Conservation (phyloP, 1,139 yeast genomes). For the Candida buenavistaensis region DNA sequence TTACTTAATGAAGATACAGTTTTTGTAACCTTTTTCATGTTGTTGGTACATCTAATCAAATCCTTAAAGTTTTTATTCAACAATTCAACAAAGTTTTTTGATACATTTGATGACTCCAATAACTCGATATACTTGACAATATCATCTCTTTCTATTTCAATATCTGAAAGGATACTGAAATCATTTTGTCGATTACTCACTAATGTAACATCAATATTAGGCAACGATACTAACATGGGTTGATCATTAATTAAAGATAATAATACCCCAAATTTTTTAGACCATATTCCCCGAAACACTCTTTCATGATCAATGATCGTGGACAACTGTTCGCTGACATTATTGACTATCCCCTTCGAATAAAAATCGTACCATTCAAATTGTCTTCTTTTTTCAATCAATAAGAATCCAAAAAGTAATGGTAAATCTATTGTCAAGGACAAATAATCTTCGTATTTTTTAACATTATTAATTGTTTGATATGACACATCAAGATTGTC, state of each 20-base stretch:
- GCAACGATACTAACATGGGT: constrained; percentile 25
- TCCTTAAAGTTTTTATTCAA: constrained; percentile 51
- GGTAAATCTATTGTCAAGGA: constrained; percentile 74
- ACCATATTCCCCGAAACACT: constrained; percentile 61
- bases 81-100: constrained; percentile 35
- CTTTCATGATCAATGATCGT: constrained; percentile 59
- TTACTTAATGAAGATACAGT: constrained; percentile 35
- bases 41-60: constrained; percentile 37
- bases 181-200: constrained; percentile 23
- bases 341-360: constrained; percentile 48
- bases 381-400: constrained; percentile 71
- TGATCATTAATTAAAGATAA: constrained; percentile 26
- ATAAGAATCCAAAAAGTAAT: constrained; percentile 70
- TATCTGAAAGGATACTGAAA: constrained; percentile 23
- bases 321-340: constrained; percentile 61
- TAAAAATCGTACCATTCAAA: constrained; percentile 63
- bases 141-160: constrained; percentile 41
- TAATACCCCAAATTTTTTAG: constrained; percentile 54
- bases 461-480: constrained; percentile 30
- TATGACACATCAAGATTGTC: constrained; percentile 19
- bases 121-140: constrained; percentile 35
- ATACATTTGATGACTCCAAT: constrained; percentile 22
- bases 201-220: constrained; percentile 43
- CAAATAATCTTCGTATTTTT: constrained; percentile 44
- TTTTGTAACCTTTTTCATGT: constrained; percentile 39